Percentiles rank a stretch among this genome's conserved stretches.
phyloP scores from a whole-genome alignment of 345 rosid genomes.

The Passiflora organensis region DNA sequence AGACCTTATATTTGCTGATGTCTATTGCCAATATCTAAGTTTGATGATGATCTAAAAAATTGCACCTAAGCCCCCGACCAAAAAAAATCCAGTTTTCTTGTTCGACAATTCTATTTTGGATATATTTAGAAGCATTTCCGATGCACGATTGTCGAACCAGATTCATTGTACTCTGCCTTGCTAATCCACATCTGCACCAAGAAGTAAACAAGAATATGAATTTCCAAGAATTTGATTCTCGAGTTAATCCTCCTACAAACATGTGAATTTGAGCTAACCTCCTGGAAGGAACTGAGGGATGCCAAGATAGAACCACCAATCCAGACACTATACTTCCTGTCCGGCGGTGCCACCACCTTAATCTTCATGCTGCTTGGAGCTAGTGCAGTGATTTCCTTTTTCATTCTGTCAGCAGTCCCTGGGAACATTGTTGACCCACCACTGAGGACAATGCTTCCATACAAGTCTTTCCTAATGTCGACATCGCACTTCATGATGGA shows the following conservation, averaged over 20 bases:
- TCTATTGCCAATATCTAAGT: too few relatives aligned
- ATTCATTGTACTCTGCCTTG: constrained; percentile 57
- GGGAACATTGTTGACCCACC: constrained; percentile 61
- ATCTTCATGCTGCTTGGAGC: constrained; percentile 68
- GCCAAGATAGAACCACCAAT: constrained; percentile 54
- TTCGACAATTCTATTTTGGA: too few relatives aligned
- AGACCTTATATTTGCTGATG: too few relatives aligned
- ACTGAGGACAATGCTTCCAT: constrained; percentile 57
- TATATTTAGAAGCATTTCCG: constrained; percentile 63
- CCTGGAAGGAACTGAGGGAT: constrained; percentile 62
- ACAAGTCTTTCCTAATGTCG: constrained; percentile 60
- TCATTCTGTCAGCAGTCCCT: constrained; percentile 66
- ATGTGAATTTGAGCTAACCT: too few relatives aligned
- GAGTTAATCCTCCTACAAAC: too few relatives aligned
- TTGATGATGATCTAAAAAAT: too few relatives aligned
- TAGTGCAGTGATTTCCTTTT: constrained; percentile 61
- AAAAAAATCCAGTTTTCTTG: too few relatives aligned
- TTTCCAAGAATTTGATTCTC: too few relatives aligned
- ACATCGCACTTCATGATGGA: constrained; percentile 60
- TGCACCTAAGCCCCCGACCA: too few relatives aligned
- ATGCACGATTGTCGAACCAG: constrained; percentile 60
- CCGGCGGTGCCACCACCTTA: constrained; percentile 62
- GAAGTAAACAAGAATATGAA: too few relatives aligned
- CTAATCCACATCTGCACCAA: constrained; percentile 58
- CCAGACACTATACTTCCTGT: constrained; percentile 67